phyloP scores from a whole-genome alignment of 768 basidiomycete species.

The Boletus subparvulus region DNA sequence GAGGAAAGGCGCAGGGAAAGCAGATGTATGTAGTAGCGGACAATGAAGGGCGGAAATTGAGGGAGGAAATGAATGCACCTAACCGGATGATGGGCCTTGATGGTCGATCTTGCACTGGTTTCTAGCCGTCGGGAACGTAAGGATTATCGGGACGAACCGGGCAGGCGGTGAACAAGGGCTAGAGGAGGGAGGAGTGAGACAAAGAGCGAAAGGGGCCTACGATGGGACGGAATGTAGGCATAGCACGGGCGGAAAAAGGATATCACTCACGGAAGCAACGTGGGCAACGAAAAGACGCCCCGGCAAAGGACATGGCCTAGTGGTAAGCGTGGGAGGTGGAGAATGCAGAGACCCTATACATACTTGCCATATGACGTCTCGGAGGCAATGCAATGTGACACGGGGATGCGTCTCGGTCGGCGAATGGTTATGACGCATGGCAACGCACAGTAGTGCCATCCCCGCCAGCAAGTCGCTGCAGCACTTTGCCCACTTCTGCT shows the following conservation, averaged over 20 bases:
- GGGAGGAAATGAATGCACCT: conserved; percentile 26
- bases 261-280: conserved; percentile 23
- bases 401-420: conserved; percentile 7
- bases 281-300: conserved; percentile 11
- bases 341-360: conserved; percentile 5
- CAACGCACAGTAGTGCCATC: neutral
- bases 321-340: conserved; percentile 20
- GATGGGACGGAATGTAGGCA: neutral
- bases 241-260: conserved; percentile 3
- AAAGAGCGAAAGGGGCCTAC: neutral
- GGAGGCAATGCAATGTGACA: conserved; percentile 20
- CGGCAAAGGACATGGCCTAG: neutral
- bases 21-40: neutral
- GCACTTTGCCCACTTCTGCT: neutral
- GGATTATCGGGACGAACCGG: neutral
- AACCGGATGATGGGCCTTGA: conserved; percentile 20
- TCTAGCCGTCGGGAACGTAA: neutral
- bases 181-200: neutral
- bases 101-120: conserved; percentile 21
- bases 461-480: neutral
- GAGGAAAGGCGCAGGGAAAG: conserved; percentile 8
- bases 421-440: neutral
- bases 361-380: conserved; percentile 11
- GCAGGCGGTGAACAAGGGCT: neutral
- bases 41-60: conserved; percentile 14